Evolutionary conservation across 805 yeast genomes (phyloP).

Genomic region (Yarrowia divulgata): DNA sequence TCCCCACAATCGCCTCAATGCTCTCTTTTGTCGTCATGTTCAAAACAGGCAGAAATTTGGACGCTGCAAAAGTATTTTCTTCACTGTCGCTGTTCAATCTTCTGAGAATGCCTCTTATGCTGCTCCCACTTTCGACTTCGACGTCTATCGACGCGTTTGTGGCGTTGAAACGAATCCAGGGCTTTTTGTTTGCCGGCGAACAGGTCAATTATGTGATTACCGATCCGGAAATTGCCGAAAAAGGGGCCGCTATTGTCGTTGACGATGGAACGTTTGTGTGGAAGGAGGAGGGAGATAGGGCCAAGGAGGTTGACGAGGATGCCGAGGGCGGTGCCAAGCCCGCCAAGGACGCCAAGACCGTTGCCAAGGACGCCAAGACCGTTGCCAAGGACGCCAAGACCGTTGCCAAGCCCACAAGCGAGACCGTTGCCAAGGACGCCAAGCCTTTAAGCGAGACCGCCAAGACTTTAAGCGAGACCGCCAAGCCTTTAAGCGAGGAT

Average conservation of each 20-base stretch:
- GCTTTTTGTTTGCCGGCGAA: conserved; percentile 65
- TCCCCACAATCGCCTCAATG: conserved; percentile 76
- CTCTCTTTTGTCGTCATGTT: conserved; percentile 59
- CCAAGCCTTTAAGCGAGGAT: no score
- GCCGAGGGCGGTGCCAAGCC: conserved; percentile 37
- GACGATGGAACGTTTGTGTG: conserved; percentile 66
- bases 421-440: background rate
- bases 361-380: conserved; percentile 33
- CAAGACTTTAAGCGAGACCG: conserved; percentile 23
- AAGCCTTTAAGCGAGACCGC: background rate
- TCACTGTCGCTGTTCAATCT: conserved; percentile 73
- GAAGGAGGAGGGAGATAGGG: conserved; percentile 52
- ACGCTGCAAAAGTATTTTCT: conserved; percentile 72
- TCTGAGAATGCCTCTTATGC: conserved; percentile 68
- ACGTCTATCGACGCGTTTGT: conserved; percentile 86
- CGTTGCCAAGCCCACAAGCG: background rate
- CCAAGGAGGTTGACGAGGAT: background rate
- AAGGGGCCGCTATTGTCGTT: conserved; percentile 57
- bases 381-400: conserved; percentile 33
- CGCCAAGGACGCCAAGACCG: background rate
- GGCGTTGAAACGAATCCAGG: conserved; percentile 82
- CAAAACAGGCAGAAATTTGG: conserved; percentile 53
- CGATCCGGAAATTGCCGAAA: conserved; percentile 46
- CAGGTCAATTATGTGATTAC: conserved; percentile 47
- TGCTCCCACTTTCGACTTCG: conserved; percentile 75